Percentiles rank a stretch among this genome's conserved stretches.
Conservation (phyloP, 176 grass and related monocot genomes). For the Chrysopogon serrulatus region DNA sequence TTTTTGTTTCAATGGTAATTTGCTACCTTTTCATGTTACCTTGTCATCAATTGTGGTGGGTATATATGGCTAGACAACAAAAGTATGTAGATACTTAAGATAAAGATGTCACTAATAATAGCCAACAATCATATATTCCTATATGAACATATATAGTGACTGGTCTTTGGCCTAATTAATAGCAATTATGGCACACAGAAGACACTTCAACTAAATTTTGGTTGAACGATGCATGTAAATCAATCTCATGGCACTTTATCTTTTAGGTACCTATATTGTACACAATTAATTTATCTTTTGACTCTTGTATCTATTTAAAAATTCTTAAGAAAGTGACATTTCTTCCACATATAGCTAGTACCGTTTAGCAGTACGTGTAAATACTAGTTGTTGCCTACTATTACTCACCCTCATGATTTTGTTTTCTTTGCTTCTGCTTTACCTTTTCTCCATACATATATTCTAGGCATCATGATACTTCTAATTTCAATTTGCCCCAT, state of each 20-base stretch:
- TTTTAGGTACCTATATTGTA: conserved; percentile 37
- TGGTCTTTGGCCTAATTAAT: background rate
- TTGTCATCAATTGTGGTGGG: too few relatives aligned
- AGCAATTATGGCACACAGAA: background rate
- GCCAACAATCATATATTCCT: background rate
- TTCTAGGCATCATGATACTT: background rate
- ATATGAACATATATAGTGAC: background rate
- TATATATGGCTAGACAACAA: too few relatives aligned
- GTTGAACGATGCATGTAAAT: background rate
- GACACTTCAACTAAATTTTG: conserved; percentile 13
- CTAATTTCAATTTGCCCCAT: background rate
- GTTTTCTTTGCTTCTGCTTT: background rate
- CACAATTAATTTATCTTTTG: conserved; percentile 15
- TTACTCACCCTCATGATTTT: background rate
- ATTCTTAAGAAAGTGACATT: background rate
- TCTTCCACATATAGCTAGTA: background rate
- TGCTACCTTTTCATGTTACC: too few relatives aligned
- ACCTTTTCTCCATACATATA: background rate
- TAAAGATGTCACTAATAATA: background rate
- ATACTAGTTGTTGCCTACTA: background rate
- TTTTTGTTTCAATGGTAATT: too few relatives aligned
- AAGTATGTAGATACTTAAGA: background rate
- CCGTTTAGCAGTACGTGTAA: background rate
- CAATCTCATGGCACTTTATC: conserved; percentile 32
- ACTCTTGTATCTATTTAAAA: background rate